Conservation (phyloP, 2,329 filamentous ascomycete species). For the Chaetomiaceae sp. region DNA sequence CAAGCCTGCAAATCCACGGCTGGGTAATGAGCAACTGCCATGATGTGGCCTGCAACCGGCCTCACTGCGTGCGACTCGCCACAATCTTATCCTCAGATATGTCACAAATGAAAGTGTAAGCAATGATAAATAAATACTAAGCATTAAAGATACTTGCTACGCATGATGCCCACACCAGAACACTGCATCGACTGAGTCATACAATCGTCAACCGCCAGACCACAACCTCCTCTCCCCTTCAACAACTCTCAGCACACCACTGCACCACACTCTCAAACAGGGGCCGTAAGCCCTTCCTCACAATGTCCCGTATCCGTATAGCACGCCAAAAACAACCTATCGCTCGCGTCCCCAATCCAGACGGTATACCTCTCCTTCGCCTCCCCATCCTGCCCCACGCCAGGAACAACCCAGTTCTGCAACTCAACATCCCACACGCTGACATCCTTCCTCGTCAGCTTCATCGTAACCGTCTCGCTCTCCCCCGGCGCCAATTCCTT, state of each 20-base stretch:
- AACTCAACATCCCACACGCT: conserved; percentile 42
- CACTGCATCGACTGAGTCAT: neutral
- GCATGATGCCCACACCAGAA: too few species aligned
- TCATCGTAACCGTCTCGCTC: conserved; percentile 29
- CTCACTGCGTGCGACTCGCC: too few species aligned
- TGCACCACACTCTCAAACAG: conserved; percentile 25
- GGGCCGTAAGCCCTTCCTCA: conserved; percentile 29
- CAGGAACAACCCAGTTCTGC: conserved; percentile 46
- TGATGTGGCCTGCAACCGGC: too few species aligned
- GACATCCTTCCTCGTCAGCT: conserved; percentile 37
- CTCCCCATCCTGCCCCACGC: conserved; percentile 13
- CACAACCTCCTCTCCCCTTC: neutral
- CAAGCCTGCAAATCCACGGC: too few species aligned
- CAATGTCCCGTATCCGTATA: conserved; percentile 35
- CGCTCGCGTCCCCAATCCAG: conserved; percentile 41
- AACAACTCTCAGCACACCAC: too few species aligned
- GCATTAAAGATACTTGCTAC: too few species aligned
- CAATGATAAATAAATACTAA: too few species aligned
- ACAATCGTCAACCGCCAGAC: neutral
- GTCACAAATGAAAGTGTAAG: too few species aligned
- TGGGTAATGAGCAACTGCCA: too few species aligned
- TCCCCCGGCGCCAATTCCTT: conserved; percentile 24
- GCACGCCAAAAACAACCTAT: conserved; percentile 35
- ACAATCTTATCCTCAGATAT: too few species aligned
- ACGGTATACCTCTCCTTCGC: conserved; percentile 35